Percentiles rank a stretch among this genome's conserved stretches.
phyloP scores from a whole-genome alignment of 148 eudicot species.

The Camellia granthamiana region DNA sequence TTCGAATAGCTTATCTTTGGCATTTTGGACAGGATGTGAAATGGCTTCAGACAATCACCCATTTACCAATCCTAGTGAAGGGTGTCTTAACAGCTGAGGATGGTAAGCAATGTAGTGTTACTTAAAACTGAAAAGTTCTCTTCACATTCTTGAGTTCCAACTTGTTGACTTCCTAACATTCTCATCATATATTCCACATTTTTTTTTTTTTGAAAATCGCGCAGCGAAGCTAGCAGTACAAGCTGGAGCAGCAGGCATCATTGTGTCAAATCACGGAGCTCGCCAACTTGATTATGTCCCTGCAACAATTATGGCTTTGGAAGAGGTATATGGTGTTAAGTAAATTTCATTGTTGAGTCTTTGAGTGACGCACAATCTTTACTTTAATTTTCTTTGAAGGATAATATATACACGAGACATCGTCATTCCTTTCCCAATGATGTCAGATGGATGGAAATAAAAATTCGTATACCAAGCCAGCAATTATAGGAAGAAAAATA shows the following conservation, averaged over 20 bases:
- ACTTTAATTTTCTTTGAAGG: background rate
- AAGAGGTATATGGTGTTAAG: constrained; percentile 25
- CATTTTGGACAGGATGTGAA: constrained; percentile 59
- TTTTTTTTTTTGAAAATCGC: constrained; percentile 5
- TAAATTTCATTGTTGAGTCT: background rate
- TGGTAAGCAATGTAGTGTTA: constrained; percentile 37
- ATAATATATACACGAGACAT: background rate
- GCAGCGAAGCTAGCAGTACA: constrained; percentile 27
- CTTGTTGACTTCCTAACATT: background rate
- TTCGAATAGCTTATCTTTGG: background rate
- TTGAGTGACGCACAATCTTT: background rate
- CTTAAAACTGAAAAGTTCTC: background rate
- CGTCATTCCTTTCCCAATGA: background rate
- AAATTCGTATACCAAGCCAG: too few relatives aligned
- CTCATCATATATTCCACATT: background rate
- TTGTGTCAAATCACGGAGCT: constrained; percentile 43
- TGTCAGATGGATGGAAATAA: too few relatives aligned
- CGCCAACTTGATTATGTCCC: constrained; percentile 41
- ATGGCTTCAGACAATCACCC: constrained; percentile 92
- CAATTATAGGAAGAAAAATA: too few relatives aligned
- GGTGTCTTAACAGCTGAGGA: constrained; percentile 95
- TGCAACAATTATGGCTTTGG: constrained; percentile 32
- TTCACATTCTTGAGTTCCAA: background rate
- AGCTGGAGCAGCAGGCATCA: constrained; percentile 36
- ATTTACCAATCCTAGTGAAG: constrained; percentile 83